Evolutionary conservation across 805 yeast species (phyloP), one percentile per base, ranked within the genome.

Genomic region (Wickerhamiella nectarea): DNA sequence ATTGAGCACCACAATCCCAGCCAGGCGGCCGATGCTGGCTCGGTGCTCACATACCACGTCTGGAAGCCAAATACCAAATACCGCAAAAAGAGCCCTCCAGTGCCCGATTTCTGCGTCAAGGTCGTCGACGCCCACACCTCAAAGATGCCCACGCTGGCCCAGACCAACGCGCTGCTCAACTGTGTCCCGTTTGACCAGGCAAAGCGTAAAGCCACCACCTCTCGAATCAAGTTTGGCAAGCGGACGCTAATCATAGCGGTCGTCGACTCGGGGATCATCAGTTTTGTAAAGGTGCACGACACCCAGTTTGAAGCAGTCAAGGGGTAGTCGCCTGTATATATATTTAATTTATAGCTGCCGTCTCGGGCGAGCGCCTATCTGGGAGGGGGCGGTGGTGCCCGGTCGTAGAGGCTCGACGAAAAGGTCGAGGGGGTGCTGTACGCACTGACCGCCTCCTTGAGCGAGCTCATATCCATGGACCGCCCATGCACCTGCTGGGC

Each of bases 31-130:
- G n/a, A 15, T 11, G 36, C 29, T 39, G 49, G 50, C 0, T 43
- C 45, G 10, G 45, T 56, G 4, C 61, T 80, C 2, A 64, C 72
- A 0, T 86, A 67, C 52, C 69, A 80, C 53, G 81, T 83, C 2
- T 87, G 95, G 95, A 85, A 82, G 57, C 96, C 97, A 1, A 46
- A 55, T 4, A 52, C 81, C 0, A 61, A 65, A 2, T 87, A 81
- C 63, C 77, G 76, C 46, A 85, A 85, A 52, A 76, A 74, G 26
- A 53, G 56, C 18, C 93, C 94, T 0, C 59, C 60, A 0, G 50
- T 43, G n/a, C 94, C 95, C 1, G 87, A 87, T 57, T 87, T 73
- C 56, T 84, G 78, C 52, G 61, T 89, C 1, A 67, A 73, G 2
- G 74, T 84, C 0, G 67, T 75, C 12, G 71, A 75, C 35, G 62